Conservation (phyloP, 371 early-diverging fungal genomes). For the Lichtheimia hyalospora region DNA sequence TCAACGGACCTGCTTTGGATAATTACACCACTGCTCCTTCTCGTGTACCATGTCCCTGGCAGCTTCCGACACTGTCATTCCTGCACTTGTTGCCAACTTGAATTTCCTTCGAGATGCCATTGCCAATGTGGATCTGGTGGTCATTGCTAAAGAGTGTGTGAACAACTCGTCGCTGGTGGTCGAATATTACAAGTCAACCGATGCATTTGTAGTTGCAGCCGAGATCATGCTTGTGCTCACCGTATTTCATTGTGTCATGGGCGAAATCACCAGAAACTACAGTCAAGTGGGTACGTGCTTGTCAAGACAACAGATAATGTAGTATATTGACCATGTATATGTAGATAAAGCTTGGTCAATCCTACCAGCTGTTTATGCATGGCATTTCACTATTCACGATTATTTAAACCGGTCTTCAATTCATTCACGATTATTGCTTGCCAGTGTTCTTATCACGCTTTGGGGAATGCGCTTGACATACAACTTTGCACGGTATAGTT, state of each 20-base stretch:
- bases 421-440: constrained; percentile 51
- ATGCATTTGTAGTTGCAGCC: constrained; percentile 27
- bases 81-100: background rate
- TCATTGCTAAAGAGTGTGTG: background rate
- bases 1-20: too few relatives aligned
- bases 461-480: constrained; percentile 84
- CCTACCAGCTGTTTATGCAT: constrained; percentile 61
- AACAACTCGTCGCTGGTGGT: constrained; percentile 15
- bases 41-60: background rate
- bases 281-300: constrained; percentile 48
- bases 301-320: too few relatives aligned
- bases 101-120: background rate
- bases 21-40: background rate
- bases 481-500: constrained; percentile 64
- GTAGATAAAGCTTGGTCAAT: constrained; percentile 75
- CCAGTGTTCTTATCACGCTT: constrained; percentile 51
- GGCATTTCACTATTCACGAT: constrained; percentile 57
- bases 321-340: background rate
- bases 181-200: constrained; percentile 19
- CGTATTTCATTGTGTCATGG: constrained; percentile 25
- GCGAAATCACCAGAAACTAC: constrained; percentile 41
- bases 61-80: background rate
- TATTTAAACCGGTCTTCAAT: constrained; percentile 23
- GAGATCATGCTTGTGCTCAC: constrained; percentile 13
- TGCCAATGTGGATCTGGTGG: background rate